A percentile compares a stretch with the other conserved stretches of the same genome.
Evolutionary conservation across 2,329 filamentous ascomycete genomes (phyloP).

Genomic region (Pseudogymnoascus sp.): DNA sequence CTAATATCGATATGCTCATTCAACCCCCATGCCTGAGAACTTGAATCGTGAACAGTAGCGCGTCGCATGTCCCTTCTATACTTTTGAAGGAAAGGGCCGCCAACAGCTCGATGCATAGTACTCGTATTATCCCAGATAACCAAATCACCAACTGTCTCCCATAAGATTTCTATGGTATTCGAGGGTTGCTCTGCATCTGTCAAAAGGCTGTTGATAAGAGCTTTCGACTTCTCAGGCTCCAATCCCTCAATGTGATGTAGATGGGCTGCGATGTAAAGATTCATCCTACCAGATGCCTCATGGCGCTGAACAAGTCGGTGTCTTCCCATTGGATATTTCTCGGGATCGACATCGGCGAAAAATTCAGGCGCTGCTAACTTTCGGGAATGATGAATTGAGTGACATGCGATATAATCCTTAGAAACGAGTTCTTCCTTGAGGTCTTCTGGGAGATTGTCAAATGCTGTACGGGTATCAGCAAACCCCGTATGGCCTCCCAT

Average conservation of each 20-base stretch:
- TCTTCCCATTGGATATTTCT: constrained; percentile 22
- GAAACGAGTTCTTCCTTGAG: constrained; percentile 24
- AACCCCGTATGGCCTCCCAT: constrained; percentile 44
- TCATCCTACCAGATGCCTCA: constrained; percentile 41
- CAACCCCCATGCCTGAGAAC: constrained; percentile 32
- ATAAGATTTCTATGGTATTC: constrained; percentile 37
- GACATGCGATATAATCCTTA: constrained; percentile 38
- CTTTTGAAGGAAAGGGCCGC: constrained; percentile 38
- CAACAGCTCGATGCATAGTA: constrained; percentile 43
- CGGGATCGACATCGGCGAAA: constrained; percentile 35
- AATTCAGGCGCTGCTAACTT: constrained; percentile 41
- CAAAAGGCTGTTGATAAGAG: constrained; percentile 33
- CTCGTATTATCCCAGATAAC: constrained; percentile 50
- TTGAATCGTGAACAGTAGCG: constrained; percentile 43
- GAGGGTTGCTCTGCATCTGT: constrained; percentile 38
- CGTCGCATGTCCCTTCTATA: constrained; percentile 43
- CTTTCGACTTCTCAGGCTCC: constrained; percentile 26
- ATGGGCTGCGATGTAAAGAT: constrained; percentile 45
- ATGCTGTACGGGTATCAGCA: constrained; percentile 44
- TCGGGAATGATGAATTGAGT: constrained; percentile 43
- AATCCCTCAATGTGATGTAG: constrained; percentile 43
- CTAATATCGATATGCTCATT: constrained; percentile 27
- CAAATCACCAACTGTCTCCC: constrained; percentile 40
- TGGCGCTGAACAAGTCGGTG: constrained; percentile 45
- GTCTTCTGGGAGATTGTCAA: constrained; percentile 34